A percentile compares a stretch with the other conserved stretches of the same genome.
These are phyloP conservation scores for Coelomomyces lativittatus DNA, from an alignment of 371 early-diverging fungal species.

Conservation along the genomic window DNA sequence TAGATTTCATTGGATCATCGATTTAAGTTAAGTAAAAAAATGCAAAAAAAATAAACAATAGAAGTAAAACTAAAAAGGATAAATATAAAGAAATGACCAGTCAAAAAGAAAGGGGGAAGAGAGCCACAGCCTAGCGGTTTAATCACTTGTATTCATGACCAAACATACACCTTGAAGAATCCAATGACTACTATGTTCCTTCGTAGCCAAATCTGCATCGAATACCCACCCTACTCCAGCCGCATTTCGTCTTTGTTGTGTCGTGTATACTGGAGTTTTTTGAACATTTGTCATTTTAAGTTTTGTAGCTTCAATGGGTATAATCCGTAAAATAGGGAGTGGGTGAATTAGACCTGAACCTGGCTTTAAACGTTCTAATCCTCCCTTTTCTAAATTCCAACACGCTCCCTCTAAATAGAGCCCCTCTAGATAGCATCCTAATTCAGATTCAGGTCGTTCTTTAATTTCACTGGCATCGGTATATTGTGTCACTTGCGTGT, in stretches of 20 bases:
- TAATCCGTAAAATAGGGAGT: slow-evolving; percentile 34
- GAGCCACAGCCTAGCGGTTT: background rate
- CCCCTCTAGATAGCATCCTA: slow-evolving; percentile 29
- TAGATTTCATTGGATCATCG: too few relatives aligned
- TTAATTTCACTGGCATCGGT: slow-evolving; percentile 18
- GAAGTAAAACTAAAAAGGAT: too few relatives aligned
- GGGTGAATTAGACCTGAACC: slow-evolving; percentile 22
- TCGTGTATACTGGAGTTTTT: slow-evolving; percentile 40
- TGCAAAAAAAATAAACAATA: too few relatives aligned
- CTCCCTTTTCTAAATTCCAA: slow-evolving; percentile 17
- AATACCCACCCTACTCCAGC: slow-evolving; percentile 41
- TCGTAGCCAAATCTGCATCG: slow-evolving; percentile 35
- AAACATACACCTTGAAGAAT: slow-evolving; percentile 34
- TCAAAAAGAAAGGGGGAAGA: background rate
- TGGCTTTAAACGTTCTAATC: slow-evolving; percentile 15
- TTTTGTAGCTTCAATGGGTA: slow-evolving; percentile 31
- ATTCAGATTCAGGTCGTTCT: slow-evolving; percentile 20
- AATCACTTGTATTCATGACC: slow-evolving; percentile 11
- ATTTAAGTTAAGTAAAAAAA: too few relatives aligned
- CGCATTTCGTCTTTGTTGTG: slow-evolving; percentile 32
- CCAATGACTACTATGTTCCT: slow-evolving; percentile 34
- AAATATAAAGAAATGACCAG: background rate
- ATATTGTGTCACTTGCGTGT: slow-evolving; percentile 30
- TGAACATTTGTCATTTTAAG: slow-evolving; percentile 36
- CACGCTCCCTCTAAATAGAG: slow-evolving; percentile 37